Base-by-base conservation (phyloP, 352 stramenopile genomes). In the Globisporangium abappressorium region DNA sequence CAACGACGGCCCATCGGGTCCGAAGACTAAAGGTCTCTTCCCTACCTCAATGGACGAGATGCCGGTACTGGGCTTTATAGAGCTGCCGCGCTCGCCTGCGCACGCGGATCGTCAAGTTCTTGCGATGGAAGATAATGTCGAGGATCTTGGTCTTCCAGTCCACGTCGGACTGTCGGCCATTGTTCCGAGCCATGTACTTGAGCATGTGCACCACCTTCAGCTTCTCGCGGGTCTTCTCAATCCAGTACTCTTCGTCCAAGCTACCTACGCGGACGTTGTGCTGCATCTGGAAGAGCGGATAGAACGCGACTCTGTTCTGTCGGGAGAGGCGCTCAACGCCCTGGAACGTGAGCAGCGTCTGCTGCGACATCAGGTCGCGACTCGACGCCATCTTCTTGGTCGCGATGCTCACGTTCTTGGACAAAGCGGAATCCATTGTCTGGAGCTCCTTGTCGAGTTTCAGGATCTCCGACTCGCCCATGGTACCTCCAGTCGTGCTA, bases 311-410 rank as follows among this genome's bases (percentile, higher is more conserved):
- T 15, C 68, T 72, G 49, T 91, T 73, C 15, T 78, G 80, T 22
- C 61, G 70, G 11, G 81, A 79, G 18, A 91, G 72, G 26, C 75
- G 68, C 59, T 86, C 66, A 51, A 91, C 89, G 51, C 87, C 82
- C 4, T 75, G 71, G 57, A 91, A 89, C 20, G 72, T 78, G 22
- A 83, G 51, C 5, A 63, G 62, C 56, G 64, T 59, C 24, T 70
- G 51, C 20, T 73, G 55, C 46, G 55, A 49, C 46, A 76, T 5
- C 30, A 81, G 26, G 55, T 73, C 34, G 57, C 64, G 38, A 8
- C 72, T 79, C 1, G 72, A 64, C 5, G 58, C 58, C 33, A 84
- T 75, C n/a, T 79, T 73, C 18, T 73, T 73, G 34, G 79, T 83
- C 3, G 80, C 77, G 1, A 87, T 56, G 14, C 74, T 56, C 26